Evolutionary conservation across 768 basidiomycete genomes (phyloP), one percentile per base, ranked within the genome.

Genomic region (Pisolithus orientalis): DNA sequence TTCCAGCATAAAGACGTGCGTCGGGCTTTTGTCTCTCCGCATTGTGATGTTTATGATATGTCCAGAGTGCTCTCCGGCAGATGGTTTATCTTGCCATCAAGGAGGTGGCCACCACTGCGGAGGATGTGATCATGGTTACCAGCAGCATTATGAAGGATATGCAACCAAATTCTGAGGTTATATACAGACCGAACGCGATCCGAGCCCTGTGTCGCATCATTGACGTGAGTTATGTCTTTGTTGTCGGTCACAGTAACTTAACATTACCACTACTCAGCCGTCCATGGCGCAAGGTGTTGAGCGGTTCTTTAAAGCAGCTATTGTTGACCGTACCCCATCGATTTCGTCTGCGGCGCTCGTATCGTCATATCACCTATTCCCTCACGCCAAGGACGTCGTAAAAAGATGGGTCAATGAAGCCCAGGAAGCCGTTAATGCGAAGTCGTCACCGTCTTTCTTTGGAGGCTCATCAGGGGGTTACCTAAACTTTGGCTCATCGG

Each of bases 131-230:
- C 61, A 99, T 99, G 93, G 94, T 97, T 56, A 99, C 96, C 9
- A 90, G 87, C 68, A 96, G 93, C 63, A 97, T 99, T 69, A 96
- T 96, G 94, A 98, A 98, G 76, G 96, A 99, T 65, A 99, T 98
- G 93, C 96, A 99, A 64, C 89, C 94, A 50, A 97, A 96, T 66
- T 87, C 93, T 46, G 96, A 99, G 71, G 95, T 98, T 62, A 93
- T 99, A 55, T 99, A 99, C 71, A 80, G 96, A 50, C 91, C 96
- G 31, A 99, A 99, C 69, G 89, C 96, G 14, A 99, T 98, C 60
- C 84, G 96, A 58, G 94, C 95, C 6, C 76, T 99, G 6, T 94
- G 93, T 70, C 80, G 94, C 57, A 94, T 99, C 66, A 95, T 97
- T 61, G 96, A 99, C 68, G 96, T 97, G 70, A 67, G 94, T 37